Evolutionary conservation across 2,329 filamentous ascomycete species (phyloP).

Genomic region (Penicillium griseofulvum): DNA sequence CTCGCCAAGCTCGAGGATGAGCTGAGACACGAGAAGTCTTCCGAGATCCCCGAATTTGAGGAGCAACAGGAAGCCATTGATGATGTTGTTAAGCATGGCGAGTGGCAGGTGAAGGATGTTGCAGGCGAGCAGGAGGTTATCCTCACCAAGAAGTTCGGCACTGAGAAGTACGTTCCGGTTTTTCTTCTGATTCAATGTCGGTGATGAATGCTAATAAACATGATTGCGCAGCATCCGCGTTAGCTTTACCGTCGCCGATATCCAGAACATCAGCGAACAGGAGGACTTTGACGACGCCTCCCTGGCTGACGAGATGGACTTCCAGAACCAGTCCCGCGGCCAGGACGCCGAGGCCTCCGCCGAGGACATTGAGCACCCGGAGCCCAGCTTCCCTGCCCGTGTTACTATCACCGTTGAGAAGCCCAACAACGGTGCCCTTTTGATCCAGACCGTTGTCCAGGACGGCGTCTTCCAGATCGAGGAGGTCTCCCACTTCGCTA

Average conservation of each 20-base stretch:
- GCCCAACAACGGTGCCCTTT: slow-evolving; percentile 76
- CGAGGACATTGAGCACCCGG: slow-evolving; percentile 49
- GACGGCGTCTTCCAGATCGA: slow-evolving; percentile 85
- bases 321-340: slow-evolving; percentile 52
- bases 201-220: slow-evolving; percentile 1
- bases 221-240: slow-evolving; percentile 63
- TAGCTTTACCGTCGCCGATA: slow-evolving; percentile 79
- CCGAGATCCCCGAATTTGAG: slow-evolving; percentile 70
- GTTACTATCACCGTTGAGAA: slow-evolving; percentile 89
- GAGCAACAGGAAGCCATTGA: slow-evolving; percentile 83
- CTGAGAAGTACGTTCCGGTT: slow-evolving; percentile 69
- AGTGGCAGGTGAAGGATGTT: slow-evolving; percentile 75
- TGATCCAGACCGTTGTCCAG: slow-evolving; percentile 81
- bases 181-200: neutral
- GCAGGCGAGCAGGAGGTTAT: slow-evolving; percentile 84
- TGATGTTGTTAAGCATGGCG: slow-evolving; percentile 81
- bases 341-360: slow-evolving; percentile 37
- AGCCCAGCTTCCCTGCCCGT: slow-evolving; percentile 69
- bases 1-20: slow-evolving; percentile 82
- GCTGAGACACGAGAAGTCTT: slow-evolving; percentile 77
- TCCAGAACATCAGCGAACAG: slow-evolving; percentile 64
- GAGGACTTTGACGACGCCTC: slow-evolving; percentile 56
- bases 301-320: slow-evolving; percentile 58
- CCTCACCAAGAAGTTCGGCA: slow-evolving; percentile 75
- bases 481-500: slow-evolving; percentile 83